Evolutionary conservation across 768 basidiomycete genomes (phyloP).

Genomic region (Tylopilus felleus): DNA sequence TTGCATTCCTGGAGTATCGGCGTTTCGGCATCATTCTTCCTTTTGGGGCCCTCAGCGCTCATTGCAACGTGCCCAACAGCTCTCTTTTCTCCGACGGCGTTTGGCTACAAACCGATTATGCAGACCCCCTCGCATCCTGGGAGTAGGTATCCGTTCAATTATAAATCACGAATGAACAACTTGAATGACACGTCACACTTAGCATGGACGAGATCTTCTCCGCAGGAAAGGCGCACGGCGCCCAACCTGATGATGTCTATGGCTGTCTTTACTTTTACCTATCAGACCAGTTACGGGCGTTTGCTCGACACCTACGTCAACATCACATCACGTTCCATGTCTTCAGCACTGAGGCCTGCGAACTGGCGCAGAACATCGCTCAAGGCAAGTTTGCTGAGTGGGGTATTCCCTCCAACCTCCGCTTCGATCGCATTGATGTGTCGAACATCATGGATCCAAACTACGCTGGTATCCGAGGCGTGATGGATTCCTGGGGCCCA

Average conservation of each 20-base stretch:
- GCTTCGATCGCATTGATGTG: conserved; percentile 47
- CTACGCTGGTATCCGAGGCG: conserved; percentile 37
- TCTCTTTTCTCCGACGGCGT: conserved; percentile 45
- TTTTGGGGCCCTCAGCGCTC: conserved; percentile 40
- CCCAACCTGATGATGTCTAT: conserved; percentile 41
- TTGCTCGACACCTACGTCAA: conserved; percentile 34
- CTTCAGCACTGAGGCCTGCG: conserved; percentile 36
- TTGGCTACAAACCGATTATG: conserved; percentile 41
- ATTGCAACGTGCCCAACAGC: conserved; percentile 42
- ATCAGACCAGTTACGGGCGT: conserved; percentile 37
- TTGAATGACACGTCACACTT: conserved; percentile 1
- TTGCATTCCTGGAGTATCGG: conserved; percentile 39
- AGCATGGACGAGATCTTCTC: conserved; percentile 41
- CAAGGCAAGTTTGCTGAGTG: conserved; percentile 11
- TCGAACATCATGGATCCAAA: conserved; percentile 46
- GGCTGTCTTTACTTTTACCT: conserved; percentile 51
- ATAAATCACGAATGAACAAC: not conserved
- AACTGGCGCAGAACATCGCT: conserved; percentile 38
- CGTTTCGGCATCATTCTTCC: conserved; percentile 46
- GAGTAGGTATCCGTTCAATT: conserved; percentile 33
- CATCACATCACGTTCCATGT: conserved; percentile 35
- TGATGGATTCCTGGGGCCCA: conserved; percentile 37
- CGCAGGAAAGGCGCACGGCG: conserved; percentile 39
- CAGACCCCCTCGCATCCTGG: conserved; percentile 50
- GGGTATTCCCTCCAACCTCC: conserved; percentile 22